Percentiles rank a stretch among this genome's conserved stretches.
These are phyloP conservation scores for Calonectria multiphialidica DNA, from an alignment of 2,329 filamentous ascomycete genomes.

Conservation along the genomic window DNA sequence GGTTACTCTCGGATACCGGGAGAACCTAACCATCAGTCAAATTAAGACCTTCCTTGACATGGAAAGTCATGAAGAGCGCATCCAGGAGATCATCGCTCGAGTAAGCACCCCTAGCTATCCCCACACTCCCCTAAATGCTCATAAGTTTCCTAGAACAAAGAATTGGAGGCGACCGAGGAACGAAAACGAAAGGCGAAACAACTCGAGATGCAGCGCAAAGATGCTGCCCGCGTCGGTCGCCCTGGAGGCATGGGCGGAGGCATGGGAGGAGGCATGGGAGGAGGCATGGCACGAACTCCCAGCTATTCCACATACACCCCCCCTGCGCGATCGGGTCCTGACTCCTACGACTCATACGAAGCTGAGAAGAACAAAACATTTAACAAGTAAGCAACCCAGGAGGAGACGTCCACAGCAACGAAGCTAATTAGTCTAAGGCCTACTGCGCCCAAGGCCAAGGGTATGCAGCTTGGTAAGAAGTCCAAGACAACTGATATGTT, in stretches of 20 bases:
- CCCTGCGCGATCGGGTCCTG: conserved; percentile 78
- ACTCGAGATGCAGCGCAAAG: conserved; percentile 98
- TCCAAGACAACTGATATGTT: conserved; percentile 98
- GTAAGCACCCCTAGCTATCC: conserved; percentile 59
- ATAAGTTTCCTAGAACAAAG: conserved; percentile 81
- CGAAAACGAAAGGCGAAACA: conserved; percentile 99
- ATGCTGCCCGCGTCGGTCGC: conserved; percentile 78
- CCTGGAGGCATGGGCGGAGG: conserved; percentile 42
- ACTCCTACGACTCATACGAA: conserved; percentile 94
- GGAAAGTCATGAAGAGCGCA: conserved; percentile 99
- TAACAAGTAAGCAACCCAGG: conserved; percentile 72
- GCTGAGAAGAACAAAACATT: conserved; percentile 96
- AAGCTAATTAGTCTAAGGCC: conserved; percentile 54
- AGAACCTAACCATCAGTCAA: conserved; percentile 95
- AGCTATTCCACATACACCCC: conserved; percentile 92
- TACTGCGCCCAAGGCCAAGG: conserved; percentile 86
- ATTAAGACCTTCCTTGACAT: conserved; percentile 99
- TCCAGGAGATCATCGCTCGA: conserved; percentile 96
- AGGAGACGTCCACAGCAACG: background rate
- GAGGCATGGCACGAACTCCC: conserved; percentile 76
- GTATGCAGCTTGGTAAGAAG: conserved; percentile 99
- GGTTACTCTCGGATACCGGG: conserved; percentile 93
- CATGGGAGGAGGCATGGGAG: background rate
- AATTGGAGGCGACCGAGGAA: conserved; percentile 97
- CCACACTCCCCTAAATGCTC: conserved; percentile 32